Conservation (phyloP, 2,329 filamentous ascomycete genomes). For the Fusarium sp. region DNA sequence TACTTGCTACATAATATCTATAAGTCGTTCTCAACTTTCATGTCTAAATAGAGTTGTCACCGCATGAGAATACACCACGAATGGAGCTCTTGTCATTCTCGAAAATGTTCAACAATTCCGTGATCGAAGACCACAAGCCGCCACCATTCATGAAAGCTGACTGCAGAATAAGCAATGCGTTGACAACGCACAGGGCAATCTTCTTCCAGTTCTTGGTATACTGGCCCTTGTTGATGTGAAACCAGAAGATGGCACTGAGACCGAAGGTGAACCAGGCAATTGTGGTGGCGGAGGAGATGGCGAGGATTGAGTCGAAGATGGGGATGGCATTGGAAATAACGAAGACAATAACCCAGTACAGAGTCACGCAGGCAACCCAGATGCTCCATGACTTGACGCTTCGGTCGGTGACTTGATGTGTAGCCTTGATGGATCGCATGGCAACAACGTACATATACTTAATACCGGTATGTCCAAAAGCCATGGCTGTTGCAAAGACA, state of each 20-base stretch:
- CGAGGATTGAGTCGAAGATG: slow-evolving; percentile 55
- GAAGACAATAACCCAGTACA: slow-evolving; percentile 53
- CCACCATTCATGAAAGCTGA: slow-evolving; percentile 54
- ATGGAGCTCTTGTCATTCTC: slow-evolving; percentile 42
- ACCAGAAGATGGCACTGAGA: slow-evolving; percentile 53
- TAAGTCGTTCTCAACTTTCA: background rate
- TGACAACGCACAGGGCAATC: slow-evolving; percentile 39
- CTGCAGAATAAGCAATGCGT: slow-evolving; percentile 50
- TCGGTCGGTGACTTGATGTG: slow-evolving; percentile 51
- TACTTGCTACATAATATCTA: slow-evolving; percentile 1
- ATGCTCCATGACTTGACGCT: slow-evolving; percentile 52
- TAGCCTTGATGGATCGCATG: slow-evolving; percentile 51
- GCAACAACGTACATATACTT: slow-evolving; percentile 53
- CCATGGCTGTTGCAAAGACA: slow-evolving; percentile 50
- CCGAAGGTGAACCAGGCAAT: slow-evolving; percentile 56
- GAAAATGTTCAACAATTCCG: slow-evolving; percentile 50
- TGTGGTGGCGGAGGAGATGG: slow-evolving; percentile 53
- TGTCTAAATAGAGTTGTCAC: slow-evolving; percentile 49
- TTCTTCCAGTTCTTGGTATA: slow-evolving; percentile 43
- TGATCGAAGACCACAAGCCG: slow-evolving; percentile 53
- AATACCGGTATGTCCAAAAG: slow-evolving; percentile 52
- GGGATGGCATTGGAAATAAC: slow-evolving; percentile 54
- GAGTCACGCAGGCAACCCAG: slow-evolving; percentile 51
- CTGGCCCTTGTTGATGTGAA: slow-evolving; percentile 50
- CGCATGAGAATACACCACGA: slow-evolving; percentile 52